A percentile compares a stretch with the other conserved stretches of the same genome.
These are phyloP conservation scores for Fusarium coffeatum DNA, from an alignment of 2,329 filamentous ascomycete species.

Conservation along the genomic window DNA sequence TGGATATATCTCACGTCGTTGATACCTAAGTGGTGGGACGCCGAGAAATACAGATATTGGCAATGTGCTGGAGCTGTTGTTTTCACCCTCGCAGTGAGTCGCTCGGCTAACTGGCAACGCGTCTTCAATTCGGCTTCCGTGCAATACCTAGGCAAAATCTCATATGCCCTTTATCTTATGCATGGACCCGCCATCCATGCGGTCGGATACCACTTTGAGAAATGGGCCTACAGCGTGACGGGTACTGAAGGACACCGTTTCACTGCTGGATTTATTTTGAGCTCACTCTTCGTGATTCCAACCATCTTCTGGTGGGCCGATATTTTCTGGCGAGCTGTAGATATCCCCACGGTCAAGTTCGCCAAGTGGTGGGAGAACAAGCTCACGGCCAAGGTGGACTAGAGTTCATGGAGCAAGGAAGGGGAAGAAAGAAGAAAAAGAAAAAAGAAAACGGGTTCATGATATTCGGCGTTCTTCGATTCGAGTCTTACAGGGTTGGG, in stretches of 20 bases:
- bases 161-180: conserved; percentile 71
- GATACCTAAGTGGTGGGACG: conserved; percentile 62
- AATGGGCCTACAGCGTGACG: conserved; percentile 60
- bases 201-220: conserved; percentile 64
- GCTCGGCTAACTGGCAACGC: conserved; percentile 59
- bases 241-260: conserved; percentile 61
- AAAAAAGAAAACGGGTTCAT: conserved; percentile 3
- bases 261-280: conserved; percentile 60
- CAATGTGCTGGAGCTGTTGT: conserved; percentile 65
- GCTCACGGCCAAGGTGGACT: conserved; percentile 51
- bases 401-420: conserved; percentile 1
- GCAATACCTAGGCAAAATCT: conserved; percentile 71
- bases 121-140: conserved; percentile 62
- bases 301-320: conserved; percentile 66
- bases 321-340: conserved; percentile 66
- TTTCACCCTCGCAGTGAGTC: conserved; percentile 63
- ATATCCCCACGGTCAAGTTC: conserved; percentile 66
- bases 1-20: conserved; percentile 61
- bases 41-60: conserved; percentile 66
- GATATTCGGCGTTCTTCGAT: conserved; percentile 16
- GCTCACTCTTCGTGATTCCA: conserved; percentile 61
- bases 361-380: conserved; percentile 66
- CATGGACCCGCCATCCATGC: conserved; percentile 68
- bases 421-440: conserved; percentile 1
- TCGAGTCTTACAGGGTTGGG: conserved; percentile 8